Percentiles rank a stretch among this genome's conserved stretches.
phyloP scores from a whole-genome alignment of 1,139 yeast species.

The Geotrichum australiense region DNA sequence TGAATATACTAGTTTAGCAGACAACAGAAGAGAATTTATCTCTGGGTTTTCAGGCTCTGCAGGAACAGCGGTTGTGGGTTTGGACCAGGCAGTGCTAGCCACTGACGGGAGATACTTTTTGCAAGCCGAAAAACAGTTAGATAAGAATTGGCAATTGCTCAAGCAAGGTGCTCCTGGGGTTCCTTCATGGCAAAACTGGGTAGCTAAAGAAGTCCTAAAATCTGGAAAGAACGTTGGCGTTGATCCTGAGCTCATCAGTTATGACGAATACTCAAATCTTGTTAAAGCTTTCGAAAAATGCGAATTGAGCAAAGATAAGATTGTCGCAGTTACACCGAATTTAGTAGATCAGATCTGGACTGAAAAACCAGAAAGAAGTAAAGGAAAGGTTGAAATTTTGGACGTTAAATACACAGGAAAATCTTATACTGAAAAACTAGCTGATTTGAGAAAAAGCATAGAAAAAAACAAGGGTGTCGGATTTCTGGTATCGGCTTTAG shows the following conservation, averaged over 20 bases:
- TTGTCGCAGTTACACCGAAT: slow-evolving; percentile 62
- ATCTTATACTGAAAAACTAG: slow-evolving; percentile 39
- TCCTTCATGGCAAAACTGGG: slow-evolving; percentile 87
- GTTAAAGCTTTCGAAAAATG: slow-evolving; percentile 30
- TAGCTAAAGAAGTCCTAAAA: slow-evolving; percentile 36
- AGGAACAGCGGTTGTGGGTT: slow-evolving; percentile 83
- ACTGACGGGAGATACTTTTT: slow-evolving; percentile 94
- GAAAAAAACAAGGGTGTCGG: slow-evolving; percentile 39
- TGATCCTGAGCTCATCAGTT: slow-evolving; percentile 67
- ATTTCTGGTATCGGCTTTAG: slow-evolving; percentile 65
- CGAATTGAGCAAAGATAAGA: slow-evolving; percentile 42
- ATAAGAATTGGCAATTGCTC: slow-evolving; percentile 81
- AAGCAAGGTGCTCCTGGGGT: slow-evolving; percentile 72
- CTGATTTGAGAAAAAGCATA: slow-evolving; percentile 41
- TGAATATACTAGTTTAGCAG: slow-evolving; percentile 75
- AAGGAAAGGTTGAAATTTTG: slow-evolving; percentile 29
- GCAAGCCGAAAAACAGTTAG: slow-evolving; percentile 85
- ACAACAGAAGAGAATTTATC: slow-evolving; percentile 78
- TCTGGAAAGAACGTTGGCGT: slow-evolving; percentile 42
- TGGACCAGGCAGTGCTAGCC: slow-evolving; percentile 67
- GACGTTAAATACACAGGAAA: slow-evolving; percentile 38
- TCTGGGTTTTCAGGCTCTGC: slow-evolving; percentile 88
- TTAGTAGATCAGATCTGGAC: slow-evolving; percentile 75
- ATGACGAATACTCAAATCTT: slow-evolving; percentile 37
- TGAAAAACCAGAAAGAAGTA: slow-evolving; percentile 34